Percentiles rank a stretch among this genome's conserved stretches.
Conservation (phyloP, 352 stramenopile species). For the Thraustochytrium sp. region DNA sequence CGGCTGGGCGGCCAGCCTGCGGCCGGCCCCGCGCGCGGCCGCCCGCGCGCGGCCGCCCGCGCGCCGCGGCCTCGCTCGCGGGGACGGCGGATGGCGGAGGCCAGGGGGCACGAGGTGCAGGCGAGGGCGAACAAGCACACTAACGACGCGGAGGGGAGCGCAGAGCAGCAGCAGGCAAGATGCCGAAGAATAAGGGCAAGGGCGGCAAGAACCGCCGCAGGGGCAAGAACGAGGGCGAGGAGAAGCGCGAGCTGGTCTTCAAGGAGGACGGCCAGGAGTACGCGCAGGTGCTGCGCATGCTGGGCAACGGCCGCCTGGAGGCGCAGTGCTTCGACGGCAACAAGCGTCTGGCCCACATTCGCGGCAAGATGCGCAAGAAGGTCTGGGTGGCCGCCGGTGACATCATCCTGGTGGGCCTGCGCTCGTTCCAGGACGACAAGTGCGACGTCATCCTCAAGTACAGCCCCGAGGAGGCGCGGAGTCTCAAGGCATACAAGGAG, state of each 20-base stretch:
- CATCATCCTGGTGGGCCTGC: slow-evolving; percentile 96
- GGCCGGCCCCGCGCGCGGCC: too few relatives aligned
- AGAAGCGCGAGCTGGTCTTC: slow-evolving; percentile 83
- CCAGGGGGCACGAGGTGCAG: too few relatives aligned
- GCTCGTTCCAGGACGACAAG: slow-evolving; percentile 99
- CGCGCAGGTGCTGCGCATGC: slow-evolving; percentile 95
- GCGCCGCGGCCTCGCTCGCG: too few relatives aligned
- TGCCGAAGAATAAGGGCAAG: slow-evolving; percentile 59
- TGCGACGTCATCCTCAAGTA: slow-evolving; percentile 98
- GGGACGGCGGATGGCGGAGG: too few relatives aligned
- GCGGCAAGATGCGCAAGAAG: slow-evolving; percentile 99
- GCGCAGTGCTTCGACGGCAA: slow-evolving; percentile 98
- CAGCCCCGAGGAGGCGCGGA: slow-evolving; percentile 81
- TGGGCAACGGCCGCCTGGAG: slow-evolving; percentile 95
- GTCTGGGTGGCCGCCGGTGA: slow-evolving; percentile 96
- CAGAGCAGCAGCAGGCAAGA: slow-evolving; percentile 43
- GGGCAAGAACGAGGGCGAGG: slow-evolving; percentile 78
- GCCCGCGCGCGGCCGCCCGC: too few relatives aligned
- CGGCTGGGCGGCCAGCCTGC: too few relatives aligned
- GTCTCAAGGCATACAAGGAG: slow-evolving; percentile 98
- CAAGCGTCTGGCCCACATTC: slow-evolving; percentile 94
- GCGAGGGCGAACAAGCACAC: too few relatives aligned
- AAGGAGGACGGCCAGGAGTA: slow-evolving; percentile 90
- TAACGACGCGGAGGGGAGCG: too few relatives aligned
- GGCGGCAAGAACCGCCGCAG: slow-evolving; percentile 80